Conservation (phyloP, 306 rosid species). For the Erythrophleum fordii region DNA sequence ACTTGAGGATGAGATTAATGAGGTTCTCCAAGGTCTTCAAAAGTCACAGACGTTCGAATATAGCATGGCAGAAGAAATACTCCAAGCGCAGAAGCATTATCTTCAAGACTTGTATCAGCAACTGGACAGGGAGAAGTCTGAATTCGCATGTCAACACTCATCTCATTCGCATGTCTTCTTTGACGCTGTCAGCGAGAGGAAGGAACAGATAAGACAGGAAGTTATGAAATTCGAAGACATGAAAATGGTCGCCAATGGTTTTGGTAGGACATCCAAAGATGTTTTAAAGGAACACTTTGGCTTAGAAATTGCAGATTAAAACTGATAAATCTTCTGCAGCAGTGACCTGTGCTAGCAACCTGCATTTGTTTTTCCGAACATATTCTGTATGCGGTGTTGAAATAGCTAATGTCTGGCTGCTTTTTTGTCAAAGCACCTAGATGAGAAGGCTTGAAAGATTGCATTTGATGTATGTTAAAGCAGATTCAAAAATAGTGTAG, state of each 20-base stretch:
- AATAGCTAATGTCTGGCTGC: not conserved
- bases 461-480: not conserved
- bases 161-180: constrained; percentile 41
- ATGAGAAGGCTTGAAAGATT: not conserved
- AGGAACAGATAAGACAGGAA: constrained; percentile 58
- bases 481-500: not conserved
- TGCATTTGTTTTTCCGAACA: not conserved
- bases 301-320: constrained; percentile 47
- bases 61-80: constrained; percentile 61
- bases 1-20: constrained; percentile 56
- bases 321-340: not conserved
- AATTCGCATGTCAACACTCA: constrained; percentile 40
- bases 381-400: not conserved
- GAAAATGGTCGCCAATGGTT: constrained; percentile 64
- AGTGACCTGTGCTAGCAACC: not conserved
- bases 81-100: constrained; percentile 53
- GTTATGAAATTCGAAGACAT: constrained; percentile 57
- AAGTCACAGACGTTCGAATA: constrained; percentile 63
- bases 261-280: constrained; percentile 56
- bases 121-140: constrained; percentile 57
- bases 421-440: not conserved
- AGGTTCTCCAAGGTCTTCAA: constrained; percentile 50
- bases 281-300: constrained; percentile 59
- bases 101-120: constrained; percentile 61
- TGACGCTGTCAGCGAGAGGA: constrained; percentile 47